These are phyloP conservation scores for Sarocladiaceae sp. DNA, from an alignment of 2,329 filamentous ascomycete species.

Conservation along the genomic window DNA sequence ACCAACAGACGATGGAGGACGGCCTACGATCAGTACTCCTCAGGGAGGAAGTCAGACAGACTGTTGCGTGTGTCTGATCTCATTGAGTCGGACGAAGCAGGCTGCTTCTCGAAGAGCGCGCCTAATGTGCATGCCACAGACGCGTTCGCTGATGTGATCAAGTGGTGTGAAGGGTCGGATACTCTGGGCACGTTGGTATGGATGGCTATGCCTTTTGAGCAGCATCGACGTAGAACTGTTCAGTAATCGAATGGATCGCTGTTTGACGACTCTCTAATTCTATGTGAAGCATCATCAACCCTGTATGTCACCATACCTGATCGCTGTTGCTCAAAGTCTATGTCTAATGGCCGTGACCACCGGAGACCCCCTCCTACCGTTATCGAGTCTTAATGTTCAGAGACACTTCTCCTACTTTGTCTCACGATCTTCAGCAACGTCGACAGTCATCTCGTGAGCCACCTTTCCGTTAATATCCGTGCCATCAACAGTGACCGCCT, in stretches of 20 bases:
- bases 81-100: background rate
- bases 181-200: conserved; percentile 7
- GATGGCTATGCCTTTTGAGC: conserved; percentile 6
- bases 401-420: background rate
- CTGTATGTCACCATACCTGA: no score
- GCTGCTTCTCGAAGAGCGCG: background rate
- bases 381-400: no score
- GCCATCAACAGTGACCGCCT: conserved; percentile 16
- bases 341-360: no score
- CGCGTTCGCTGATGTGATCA: background rate
- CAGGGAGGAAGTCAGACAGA: conserved; percentile 1
- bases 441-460: background rate
- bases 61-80: background rate
- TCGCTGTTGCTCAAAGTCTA: no score
- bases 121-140: background rate
- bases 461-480: background rate
- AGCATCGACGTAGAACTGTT: background rate
- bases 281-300: no score
- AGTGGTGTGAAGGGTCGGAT: background rate
- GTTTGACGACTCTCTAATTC: no score
- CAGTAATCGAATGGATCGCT: no score
- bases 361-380: no score
- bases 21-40: conserved; percentile 1
- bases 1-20: conserved; percentile 3
- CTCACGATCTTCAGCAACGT: background rate